phyloP scores from a whole-genome alignment of 2,329 filamentous ascomycete genomes.

The Geoglossum cookeanum region DNA sequence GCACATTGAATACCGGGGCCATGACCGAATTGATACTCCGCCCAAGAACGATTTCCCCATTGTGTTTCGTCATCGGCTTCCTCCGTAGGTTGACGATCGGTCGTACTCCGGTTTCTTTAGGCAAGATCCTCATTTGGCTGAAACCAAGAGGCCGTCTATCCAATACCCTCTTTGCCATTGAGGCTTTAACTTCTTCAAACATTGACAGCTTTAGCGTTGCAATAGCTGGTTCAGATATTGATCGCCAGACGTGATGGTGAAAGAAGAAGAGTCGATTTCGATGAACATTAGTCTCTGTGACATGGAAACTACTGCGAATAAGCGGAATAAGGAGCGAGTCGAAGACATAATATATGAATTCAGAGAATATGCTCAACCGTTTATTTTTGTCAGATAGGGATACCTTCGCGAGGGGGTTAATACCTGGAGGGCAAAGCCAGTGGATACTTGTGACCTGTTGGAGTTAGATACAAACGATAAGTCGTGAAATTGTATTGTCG shows the following conservation, averaged over 20 bases:
- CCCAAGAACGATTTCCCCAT: constrained; percentile 36
- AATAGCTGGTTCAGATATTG: constrained; percentile 55
- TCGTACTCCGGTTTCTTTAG: constrained; percentile 57
- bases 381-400: constrained; percentile 56
- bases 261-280: constrained; percentile 80
- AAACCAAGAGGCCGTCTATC: constrained; percentile 49
- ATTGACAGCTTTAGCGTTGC: constrained; percentile 45
- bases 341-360: constrained; percentile 82
- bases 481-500: background rate
- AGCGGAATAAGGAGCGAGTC: constrained; percentile 82
- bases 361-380: constrained; percentile 57
- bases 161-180: constrained; percentile 37
- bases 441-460: constrained; percentile 42
- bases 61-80: constrained; percentile 32
- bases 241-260: constrained; percentile 78
- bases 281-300: constrained; percentile 73
- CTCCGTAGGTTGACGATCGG: constrained; percentile 76
- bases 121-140: constrained; percentile 62
- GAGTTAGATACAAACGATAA: constrained; percentile 8
- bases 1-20: constrained; percentile 52
- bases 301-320: constrained; percentile 74
- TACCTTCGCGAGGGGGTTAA: constrained; percentile 31
- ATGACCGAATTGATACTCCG: constrained; percentile 52
- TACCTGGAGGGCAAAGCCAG: constrained; percentile 48
- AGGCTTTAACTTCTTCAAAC: constrained; percentile 55